Evolutionary conservation across 805 yeast species (phyloP).

Genomic region (Lipomyces starkeyi): DNA sequence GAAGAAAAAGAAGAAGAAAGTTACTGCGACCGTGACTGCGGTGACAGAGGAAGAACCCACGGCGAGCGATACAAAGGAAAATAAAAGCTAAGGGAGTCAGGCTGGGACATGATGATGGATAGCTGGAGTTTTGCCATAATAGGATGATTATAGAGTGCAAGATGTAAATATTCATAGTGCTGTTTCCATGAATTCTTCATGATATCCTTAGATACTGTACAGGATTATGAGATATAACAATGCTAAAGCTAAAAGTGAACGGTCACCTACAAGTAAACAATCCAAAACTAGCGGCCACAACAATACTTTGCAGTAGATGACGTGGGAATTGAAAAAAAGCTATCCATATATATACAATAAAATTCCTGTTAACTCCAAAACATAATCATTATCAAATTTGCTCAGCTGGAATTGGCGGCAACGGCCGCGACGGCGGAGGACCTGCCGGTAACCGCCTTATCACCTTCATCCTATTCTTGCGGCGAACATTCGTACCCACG

Average conservation of each 20-base stretch:
- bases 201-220: neutral
- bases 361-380: neutral
- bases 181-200: neutral
- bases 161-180: neutral
- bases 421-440: constrained; percentile 21
- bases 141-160: neutral
- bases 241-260: neutral
- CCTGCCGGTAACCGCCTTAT: constrained; percentile 8
- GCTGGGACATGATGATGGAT: neutral
- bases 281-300: no score
- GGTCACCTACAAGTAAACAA: no score
- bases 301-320: no score
- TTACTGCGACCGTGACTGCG: constrained; percentile 13
- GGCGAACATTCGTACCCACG: neutral
- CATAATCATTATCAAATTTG: neutral
- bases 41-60: constrained; percentile 14
- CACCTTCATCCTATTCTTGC: constrained; percentile 3
- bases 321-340: neutral
- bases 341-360: neutral
- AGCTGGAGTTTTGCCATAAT: neutral
- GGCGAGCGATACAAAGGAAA: neutral
- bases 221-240: neutral
- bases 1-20: constrained; percentile 24
- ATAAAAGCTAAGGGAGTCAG: neutral
- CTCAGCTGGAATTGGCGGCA: constrained; percentile 21